Evolutionary conservation across 441 rosid species (phyloP).

Genomic region (Codiaeum variegatum): DNA sequence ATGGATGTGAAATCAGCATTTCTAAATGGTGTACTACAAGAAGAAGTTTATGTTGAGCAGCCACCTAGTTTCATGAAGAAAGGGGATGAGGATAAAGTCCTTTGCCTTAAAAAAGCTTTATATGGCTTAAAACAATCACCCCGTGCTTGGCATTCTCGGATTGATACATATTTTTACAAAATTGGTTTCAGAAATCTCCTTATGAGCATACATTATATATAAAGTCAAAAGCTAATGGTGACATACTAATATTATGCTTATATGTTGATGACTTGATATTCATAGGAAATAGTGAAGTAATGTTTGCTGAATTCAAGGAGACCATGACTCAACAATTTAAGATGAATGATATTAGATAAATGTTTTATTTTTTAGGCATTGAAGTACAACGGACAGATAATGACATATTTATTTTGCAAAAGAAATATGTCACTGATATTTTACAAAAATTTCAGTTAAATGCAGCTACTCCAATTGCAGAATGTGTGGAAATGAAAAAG

Average conservation of each 20-base stretch:
- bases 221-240: background rate
- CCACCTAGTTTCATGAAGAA: background rate
- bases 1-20: too few relatives aligned
- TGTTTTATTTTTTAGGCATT: background rate
- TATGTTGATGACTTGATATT: slow-evolving; percentile 10
- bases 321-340: background rate
- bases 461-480: background rate
- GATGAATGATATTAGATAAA: too few relatives aligned
- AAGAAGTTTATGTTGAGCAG: too few relatives aligned
- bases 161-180: background rate
- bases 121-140: background rate
- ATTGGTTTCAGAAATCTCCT: background rate
- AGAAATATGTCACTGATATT: background rate
- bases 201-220: background rate
- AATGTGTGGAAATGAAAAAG: too few relatives aligned
- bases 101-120: background rate
- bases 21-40: too few relatives aligned
- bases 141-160: background rate
- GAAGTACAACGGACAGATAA: background rate
- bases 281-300: background rate
- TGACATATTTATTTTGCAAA: background rate
- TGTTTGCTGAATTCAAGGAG: background rate
- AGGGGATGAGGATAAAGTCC: background rate
- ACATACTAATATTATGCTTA: background rate
- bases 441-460: background rate